Evolutionary conservation across 345 rosid species (phyloP), one percentile per base, ranked within the genome.

Genomic region (Conringia planisiliqua): DNA sequence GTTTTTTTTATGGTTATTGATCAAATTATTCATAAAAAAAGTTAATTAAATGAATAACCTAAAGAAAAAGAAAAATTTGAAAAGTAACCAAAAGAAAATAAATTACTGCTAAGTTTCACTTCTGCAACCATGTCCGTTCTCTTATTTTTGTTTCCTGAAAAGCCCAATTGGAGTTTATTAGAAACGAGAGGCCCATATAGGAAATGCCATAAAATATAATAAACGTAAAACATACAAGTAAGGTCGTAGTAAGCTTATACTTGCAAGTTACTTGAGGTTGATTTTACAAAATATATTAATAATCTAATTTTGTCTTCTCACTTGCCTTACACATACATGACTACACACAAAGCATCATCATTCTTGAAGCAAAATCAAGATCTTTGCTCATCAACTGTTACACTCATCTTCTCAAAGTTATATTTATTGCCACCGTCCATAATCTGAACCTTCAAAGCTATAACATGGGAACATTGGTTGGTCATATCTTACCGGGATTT

Each of bases 401-500:
- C 56, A 2, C 47, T 40, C 5, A 22, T 12, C 12, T 54, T 11
- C 38, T 7, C 47, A 13, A 33, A 65, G 65, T 48, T 50, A 42
- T 76, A 76, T 69, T 29, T 76, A 61, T 48, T 33, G n/a, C 13
- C 22, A 60, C 63, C 36, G 0, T 69, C 60, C 52, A 26, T 62
- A 6, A 35, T 62, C 10, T 55, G 5, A 70, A 62, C 59, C 40
- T 69, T 62, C 30, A 62, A 22, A 69, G 51, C 48, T 76, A 24
- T 10, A 62, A 63, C 47, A 92, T 93, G 97, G 98, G 97, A 38
- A 79, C 84, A 75, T 82, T 89, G 29, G 85, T 86, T 35, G 97
- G 97, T 40, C 98, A 93, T 81, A 89, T 88, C 1, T 72, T 83
- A 57, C 97, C 97, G 1, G 96, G 98, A 0, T 55, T 82, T 24